A percentile compares a stretch with the other conserved stretches of the same genome.
Evolutionary conservation across 140 eudicot species (phyloP).

Genomic region (Bidens hawaiensis): DNA sequence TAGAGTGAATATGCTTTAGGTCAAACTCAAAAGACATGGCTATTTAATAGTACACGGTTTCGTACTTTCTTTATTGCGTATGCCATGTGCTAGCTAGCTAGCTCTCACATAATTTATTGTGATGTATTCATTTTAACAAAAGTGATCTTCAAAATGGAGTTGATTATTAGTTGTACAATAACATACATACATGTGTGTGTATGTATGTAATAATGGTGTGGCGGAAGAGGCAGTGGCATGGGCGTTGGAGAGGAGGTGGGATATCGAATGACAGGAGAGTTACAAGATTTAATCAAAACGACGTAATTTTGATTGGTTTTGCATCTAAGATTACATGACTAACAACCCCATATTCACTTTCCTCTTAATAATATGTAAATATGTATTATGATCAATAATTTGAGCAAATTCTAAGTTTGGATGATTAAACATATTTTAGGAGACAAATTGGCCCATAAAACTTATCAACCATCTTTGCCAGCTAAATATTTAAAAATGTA

Average conservation of each 20-base stretch:
- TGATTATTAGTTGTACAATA: no score
- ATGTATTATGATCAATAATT: neutral
- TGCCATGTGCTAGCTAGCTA: neutral
- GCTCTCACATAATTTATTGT: neutral
- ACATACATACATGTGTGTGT: no score
- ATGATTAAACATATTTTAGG: neutral
- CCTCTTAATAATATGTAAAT: neutral
- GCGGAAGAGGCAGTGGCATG: no score
- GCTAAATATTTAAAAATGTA: conserved; percentile 27
- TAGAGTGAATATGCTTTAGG: no score
- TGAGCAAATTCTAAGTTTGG: neutral
- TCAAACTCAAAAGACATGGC: neutral
- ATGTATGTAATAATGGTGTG: no score
- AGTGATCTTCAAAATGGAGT: neutral
- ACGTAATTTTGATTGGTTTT: no score
- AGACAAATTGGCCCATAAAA: conserved; percentile 24
- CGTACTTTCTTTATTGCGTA: neutral
- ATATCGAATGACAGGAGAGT: no score
- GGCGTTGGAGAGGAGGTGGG: no score
- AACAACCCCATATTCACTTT: no score
- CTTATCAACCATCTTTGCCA: conserved; percentile 32
- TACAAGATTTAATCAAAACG: no score
- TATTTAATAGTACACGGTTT: neutral
- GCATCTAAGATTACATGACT: no score
- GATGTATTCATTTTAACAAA: neutral